Conservation (phyloP, 805 yeast species). For the Grigorovia humatica region DNA sequence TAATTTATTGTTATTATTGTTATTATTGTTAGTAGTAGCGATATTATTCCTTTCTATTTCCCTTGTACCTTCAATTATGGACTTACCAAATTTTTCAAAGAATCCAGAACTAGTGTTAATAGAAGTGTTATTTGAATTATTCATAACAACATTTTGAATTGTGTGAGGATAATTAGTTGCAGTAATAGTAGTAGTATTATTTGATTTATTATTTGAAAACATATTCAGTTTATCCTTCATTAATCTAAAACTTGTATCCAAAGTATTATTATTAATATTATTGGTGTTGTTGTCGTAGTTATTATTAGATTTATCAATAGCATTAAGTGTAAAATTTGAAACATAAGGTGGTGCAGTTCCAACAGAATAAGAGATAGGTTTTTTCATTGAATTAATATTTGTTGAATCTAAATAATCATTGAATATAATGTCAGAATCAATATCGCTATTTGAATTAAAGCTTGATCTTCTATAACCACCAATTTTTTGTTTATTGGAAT, state of each 20-base stretch:
- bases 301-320: slow-evolving; percentile 1
- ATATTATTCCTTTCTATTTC: slow-evolving; percentile 19
- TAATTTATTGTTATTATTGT: neutral
- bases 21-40: neutral
- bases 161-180: neutral
- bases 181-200: slow-evolving; percentile 5
- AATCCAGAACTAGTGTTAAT: slow-evolving; percentile 11
- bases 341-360: slow-evolving; percentile 25
- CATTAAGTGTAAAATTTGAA: slow-evolving; percentile 3
- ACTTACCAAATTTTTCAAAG: slow-evolving; percentile 27
- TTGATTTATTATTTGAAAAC: slow-evolving; percentile 9
- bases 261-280: neutral
- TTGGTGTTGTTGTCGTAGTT: neutral
- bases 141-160: neutral
- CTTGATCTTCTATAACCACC: slow-evolving; percentile 28
- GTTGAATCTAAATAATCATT: slow-evolving; percentile 2
- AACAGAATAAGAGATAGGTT: slow-evolving; percentile 24
- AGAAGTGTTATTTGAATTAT: neutral
- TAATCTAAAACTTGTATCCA: neutral
- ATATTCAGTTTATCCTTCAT: slow-evolving; percentile 10
- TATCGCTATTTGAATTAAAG: slow-evolving; percentile 15
- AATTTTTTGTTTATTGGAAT: slow-evolving; percentile 9
- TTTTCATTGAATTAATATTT: slow-evolving; percentile 3
- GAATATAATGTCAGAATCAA: slow-evolving; percentile 17
- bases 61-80: slow-evolving; percentile 27